Evolutionary conservation across 306 rosid genomes (phyloP), one percentile per base, ranked within the genome.

Genomic region (Inga oerstediana): DNA sequence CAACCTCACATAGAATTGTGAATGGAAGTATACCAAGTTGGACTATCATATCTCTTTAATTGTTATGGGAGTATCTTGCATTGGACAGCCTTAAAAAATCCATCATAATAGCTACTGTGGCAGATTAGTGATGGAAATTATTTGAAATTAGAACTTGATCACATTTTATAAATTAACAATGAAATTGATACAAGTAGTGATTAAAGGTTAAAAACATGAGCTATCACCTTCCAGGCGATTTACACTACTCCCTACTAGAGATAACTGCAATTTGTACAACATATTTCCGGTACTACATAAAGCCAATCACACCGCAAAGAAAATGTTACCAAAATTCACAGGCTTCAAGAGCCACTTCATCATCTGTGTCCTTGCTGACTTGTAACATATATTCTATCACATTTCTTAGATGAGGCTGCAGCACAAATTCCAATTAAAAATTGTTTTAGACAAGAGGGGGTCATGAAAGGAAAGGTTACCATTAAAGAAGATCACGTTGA

Each of bases 301-400:
- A 72, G 72, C 76, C 67, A 27, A 80, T 65, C 59, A 72, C 19
- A 75, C 37, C 75, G 65, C 51, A 54, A 81, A 73, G 54, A n/a
- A 45, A 73, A 34, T 22, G 64, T 72, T 94, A 97, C 99, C 99
- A 97, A 87, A 97, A 97, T 97, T 97, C 99, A 90, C 99, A 97
- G 75, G 99, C 91, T 89, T 97, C 97, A 75, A 97, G 99, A 68
- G 99, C 94, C 45, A 94, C 99, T 86, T 97, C 99, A 37, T 94
- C 98, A 84, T 97, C 98, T 8, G 87, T 71, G 79, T 97, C 99
- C 85, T 94, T 92, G 89, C 94, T 97, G 85, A 97, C 99, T 94
- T 86, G 99, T 85, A 97, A 81, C 98, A 97, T 97, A 91, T 97
- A 93, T 82, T 92, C 97, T 52, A 97, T 89, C 76, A 97, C 89